Base-by-base conservation (phyloP, 2,329 filamentous ascomycete species). In the Eutypella sp. region DNA sequence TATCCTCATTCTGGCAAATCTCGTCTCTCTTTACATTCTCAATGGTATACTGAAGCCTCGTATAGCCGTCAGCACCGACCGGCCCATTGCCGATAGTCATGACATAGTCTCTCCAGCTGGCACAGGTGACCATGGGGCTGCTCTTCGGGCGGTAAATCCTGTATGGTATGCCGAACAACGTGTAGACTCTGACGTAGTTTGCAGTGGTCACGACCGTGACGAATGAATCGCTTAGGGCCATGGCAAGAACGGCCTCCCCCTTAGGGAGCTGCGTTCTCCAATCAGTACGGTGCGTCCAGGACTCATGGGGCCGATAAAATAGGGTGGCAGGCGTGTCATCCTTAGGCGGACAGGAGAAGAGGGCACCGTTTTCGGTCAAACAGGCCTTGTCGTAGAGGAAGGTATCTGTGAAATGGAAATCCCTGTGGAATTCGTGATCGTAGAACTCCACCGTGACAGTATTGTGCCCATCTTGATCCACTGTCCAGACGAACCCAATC, bases 361-460 rank as follows among this genome's bases (percentile, higher is more conserved):
- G 75, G 1, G 89, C 78, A 15, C 93, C 92, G 46, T 88, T 84
- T 47, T 95, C 87, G 56, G 88, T 84, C 47, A 99, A 74, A 59
- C 92, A 97, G 18, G 93, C 92, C 67, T 96, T 96, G 69, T 99
- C 93, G 67, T 97, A 97, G 4, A 90, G 76, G 62, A 90, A 96
- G 1, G 90, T 92, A 63, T 99, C 93, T 11, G 91, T 97, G 64
- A 99, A 97, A 70, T 97, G 93, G 59, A 96, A 96, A 64, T 97
- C 90, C 40, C 92, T 81, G 63, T 96, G 87, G 48, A 87, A 84
- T 56, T 95, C 90, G 47, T 90, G 86, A 65, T 99, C 95, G 64
- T 97, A 96, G 64, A 99, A 99, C 59, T 97, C 93, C 2, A 97
- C 91, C 0, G 91, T 96, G 10, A 99, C 85, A 2, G 93, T 99